phyloP scores from a whole-genome alignment of 2,329 filamentous ascomycete species.

The Dendryphion nanum region DNA sequence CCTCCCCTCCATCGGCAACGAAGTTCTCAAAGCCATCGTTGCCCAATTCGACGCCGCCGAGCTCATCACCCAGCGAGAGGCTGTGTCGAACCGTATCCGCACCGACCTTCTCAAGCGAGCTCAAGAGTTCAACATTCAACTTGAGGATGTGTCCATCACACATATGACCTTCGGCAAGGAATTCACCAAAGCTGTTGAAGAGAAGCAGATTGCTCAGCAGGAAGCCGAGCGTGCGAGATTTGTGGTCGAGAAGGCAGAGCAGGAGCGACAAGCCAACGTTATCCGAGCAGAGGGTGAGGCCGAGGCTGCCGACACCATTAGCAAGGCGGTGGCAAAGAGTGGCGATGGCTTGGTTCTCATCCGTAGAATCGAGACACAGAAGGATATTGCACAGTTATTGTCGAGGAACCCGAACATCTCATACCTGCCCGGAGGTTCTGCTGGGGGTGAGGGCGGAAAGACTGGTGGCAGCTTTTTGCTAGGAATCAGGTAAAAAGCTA shows the following conservation, averaged over 20 bases:
- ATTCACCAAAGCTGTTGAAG: conserved; percentile 97
- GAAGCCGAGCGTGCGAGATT: conserved; percentile 96
- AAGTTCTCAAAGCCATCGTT: conserved; percentile 55
- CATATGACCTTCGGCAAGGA: conserved; percentile 99
- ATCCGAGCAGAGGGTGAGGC: conserved; percentile 98
- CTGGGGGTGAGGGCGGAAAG: conserved; percentile 56
- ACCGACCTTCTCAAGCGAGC: conserved; percentile 89
- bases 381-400: conserved; percentile 90
- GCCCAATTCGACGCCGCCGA: conserved; percentile 55
- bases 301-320: conserved; percentile 93
- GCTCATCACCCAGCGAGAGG: conserved; percentile 96
- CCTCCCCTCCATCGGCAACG: conserved; percentile 55
- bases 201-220: conserved; percentile 99
- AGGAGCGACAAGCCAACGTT: conserved; percentile 97
- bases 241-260: conserved; percentile 97
- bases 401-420: conserved; percentile 91
- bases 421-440: conserved; percentile 76
- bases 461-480: conserved; percentile 65
- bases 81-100: conserved; percentile 92
- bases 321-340: conserved; percentile 86
- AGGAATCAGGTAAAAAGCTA: conserved; percentile 26
- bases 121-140: conserved; percentile 96
- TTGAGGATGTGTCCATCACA: conserved; percentile 98
- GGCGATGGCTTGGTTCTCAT: conserved; percentile 95
- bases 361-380: conserved; percentile 92